Evolutionary conservation across 2,329 filamentous ascomycete species (phyloP).

Genomic region (Colletotrichum viniferum): DNA sequence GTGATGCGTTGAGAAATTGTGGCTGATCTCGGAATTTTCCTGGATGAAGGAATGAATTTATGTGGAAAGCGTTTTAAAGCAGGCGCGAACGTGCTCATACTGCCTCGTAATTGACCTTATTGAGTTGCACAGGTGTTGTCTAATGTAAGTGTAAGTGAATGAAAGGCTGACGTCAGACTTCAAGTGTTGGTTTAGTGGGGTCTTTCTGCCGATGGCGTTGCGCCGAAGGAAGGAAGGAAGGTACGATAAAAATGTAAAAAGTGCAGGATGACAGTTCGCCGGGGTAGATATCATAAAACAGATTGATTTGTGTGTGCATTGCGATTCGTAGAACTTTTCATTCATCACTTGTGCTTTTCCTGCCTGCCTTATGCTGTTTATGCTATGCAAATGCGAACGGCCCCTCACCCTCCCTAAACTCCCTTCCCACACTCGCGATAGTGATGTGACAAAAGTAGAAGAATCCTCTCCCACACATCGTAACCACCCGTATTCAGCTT

Average conservation of each 20-base stretch:
- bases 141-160: background rate
- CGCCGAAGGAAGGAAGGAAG: background rate
- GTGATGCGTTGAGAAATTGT: background rate
- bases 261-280: background rate
- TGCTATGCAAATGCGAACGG: background rate
- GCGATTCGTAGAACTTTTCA: background rate
- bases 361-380: background rate
- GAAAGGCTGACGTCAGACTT: slow-evolving; percentile 2
- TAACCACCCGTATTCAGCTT: background rate
- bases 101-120: background rate
- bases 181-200: background rate
- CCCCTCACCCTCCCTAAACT: background rate
- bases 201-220: background rate
- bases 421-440: background rate
- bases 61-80: background rate
- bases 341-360: background rate
- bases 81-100: background rate
- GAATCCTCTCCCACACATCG: background rate
- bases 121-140: background rate
- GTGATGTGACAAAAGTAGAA: accelerated
- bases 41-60: background rate
- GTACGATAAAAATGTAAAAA: background rate
- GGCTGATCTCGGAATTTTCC: background rate
- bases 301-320: background rate
- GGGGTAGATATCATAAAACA: accelerated